Percentiles rank a stretch among this genome's conserved stretches.
phyloP scores from a whole-genome alignment of 2,329 filamentous ascomycete species.

The Juglanconis oblonga region DNA sequence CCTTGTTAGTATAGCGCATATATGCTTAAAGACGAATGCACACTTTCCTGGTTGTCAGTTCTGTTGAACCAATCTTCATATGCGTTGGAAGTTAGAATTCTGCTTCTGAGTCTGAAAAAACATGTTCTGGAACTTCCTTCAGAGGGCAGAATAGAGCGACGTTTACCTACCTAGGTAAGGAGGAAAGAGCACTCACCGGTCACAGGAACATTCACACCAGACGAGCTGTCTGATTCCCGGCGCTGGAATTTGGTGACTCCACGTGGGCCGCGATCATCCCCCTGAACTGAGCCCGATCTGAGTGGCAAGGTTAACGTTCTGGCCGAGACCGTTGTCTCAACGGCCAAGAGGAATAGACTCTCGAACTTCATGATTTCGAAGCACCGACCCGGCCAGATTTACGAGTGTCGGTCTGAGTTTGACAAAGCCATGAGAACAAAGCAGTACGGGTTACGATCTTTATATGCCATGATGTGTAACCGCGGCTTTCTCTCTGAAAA shows the following conservation, averaged over 20 bases:
- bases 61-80: conserved; percentile 14
- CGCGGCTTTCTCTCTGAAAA: not conserved
- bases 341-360: not conserved
- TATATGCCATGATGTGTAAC: not conserved
- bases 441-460: not conserved
- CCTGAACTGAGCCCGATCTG: not conserved
- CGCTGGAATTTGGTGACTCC: not conserved
- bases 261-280: not conserved
- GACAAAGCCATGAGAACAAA: not conserved
- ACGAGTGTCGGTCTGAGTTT: not conserved
- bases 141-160: not conserved
- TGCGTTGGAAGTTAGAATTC: no score
- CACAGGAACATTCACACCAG: conserved; percentile 8
- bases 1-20: not conserved
- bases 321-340: conserved; percentile 1
- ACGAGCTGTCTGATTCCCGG: not conserved
- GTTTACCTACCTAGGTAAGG: not conserved
- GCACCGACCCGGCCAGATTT: not conserved
- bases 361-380: not conserved
- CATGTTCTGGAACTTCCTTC: no score
- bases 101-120: no score
- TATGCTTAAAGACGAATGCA: not conserved
- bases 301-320: conserved; percentile 5
- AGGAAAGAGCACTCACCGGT: not conserved
- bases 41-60: conserved; percentile 12